Evolutionary conservation across 805 yeast species (phyloP).

Genomic region (Teunomyces aglyptinius): DNA sequence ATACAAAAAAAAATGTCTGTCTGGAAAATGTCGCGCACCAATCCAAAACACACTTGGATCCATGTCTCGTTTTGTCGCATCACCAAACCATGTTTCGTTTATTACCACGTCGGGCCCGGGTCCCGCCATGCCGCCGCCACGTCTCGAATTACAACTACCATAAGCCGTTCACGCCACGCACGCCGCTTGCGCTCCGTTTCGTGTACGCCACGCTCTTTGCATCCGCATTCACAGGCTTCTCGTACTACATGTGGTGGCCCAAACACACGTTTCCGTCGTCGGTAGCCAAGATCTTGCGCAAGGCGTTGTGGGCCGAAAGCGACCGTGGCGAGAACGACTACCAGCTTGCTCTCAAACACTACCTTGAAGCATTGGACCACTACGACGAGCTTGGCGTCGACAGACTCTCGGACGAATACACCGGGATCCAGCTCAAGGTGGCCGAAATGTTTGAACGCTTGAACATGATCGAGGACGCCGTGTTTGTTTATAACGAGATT

Average conservation of each 20-base stretch:
- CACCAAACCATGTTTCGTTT: neutral
- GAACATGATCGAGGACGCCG: constrained; percentile 60
- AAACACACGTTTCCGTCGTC: constrained; percentile 63
- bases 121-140: neutral
- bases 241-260: constrained; percentile 56
- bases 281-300: constrained; percentile 70
- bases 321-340: constrained; percentile 63
- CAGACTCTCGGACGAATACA: constrained; percentile 71
- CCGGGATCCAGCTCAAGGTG: constrained; percentile 84
- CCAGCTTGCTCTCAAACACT: constrained; percentile 64
- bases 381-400: constrained; percentile 57
- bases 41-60: too few species aligned
- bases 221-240: constrained; percentile 18
- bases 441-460: constrained; percentile 84
- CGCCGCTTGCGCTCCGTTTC: constrained; percentile 6
- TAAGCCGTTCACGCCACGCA: constrained; percentile 12
- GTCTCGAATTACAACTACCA: constrained; percentile 14
- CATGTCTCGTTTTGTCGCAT: neutral
- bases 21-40: neutral
- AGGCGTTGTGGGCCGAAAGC: constrained; percentile 82
- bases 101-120: neutral
- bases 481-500: constrained; percentile 63
- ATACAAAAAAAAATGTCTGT: too few species aligned
- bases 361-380: constrained; percentile 69
- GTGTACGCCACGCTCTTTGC: constrained; percentile 12